phyloP scores from a whole-genome alignment of 345 rosid species.

The Ceriops decandra region DNA sequence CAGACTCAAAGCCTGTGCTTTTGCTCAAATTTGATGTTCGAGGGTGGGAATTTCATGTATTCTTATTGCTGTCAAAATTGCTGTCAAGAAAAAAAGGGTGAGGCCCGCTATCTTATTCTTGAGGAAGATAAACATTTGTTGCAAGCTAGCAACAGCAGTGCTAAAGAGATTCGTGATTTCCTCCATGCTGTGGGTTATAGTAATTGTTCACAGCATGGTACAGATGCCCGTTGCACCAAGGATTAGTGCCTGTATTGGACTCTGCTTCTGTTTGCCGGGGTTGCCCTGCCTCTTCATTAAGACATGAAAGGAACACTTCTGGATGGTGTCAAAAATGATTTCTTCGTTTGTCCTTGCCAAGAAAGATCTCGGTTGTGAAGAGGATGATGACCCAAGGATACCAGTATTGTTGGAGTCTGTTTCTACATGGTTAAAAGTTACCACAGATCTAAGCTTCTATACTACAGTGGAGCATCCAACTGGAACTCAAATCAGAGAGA shows the following conservation, averaged over 20 bases:
- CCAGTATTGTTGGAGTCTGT: neutral
- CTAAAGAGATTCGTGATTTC: constrained; percentile 71
- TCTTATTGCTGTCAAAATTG: too few relatives aligned
- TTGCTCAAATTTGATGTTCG: constrained; percentile 88
- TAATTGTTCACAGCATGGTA: constrained; percentile 68
- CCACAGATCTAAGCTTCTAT: neutral
- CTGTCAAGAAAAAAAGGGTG: constrained; percentile 60
- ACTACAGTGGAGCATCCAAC: too few relatives aligned
- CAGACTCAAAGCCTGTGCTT: constrained; percentile 54
- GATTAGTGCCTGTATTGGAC: constrained; percentile 5
- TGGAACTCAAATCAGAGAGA: too few relatives aligned
- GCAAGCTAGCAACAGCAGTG: constrained; percentile 82
- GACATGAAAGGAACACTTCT: constrained; percentile 1
- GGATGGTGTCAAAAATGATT: neutral
- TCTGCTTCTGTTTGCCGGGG: neutral
- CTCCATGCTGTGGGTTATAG: constrained; percentile 62
- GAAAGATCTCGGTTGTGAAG: neutral
- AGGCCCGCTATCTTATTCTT: constrained; percentile 82
- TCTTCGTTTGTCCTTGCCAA: neutral
- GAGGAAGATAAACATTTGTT: constrained; percentile 87
- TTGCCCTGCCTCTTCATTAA: neutral
- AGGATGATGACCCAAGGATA: neutral
- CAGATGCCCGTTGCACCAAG: constrained; percentile 70
- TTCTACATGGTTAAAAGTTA: neutral
- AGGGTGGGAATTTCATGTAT: constrained; percentile 93